Evolutionary conservation across 331 rosid genomes (phyloP).

Genomic region (Telfairia occidentalis): DNA sequence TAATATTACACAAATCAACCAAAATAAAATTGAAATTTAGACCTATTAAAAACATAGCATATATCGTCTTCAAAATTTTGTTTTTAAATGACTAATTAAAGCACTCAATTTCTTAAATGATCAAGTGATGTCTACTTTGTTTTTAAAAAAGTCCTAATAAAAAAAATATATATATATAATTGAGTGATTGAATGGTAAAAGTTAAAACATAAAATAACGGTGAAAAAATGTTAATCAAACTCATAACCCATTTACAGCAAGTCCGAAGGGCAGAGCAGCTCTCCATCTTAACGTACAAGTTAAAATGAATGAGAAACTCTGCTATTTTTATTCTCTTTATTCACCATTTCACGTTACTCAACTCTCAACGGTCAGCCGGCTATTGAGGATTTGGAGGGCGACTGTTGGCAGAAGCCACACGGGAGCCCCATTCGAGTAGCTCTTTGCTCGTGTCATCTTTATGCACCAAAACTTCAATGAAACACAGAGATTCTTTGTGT

Average conservation of each 20-base stretch:
- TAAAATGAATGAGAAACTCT: not conserved
- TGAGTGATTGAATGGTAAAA: too few relatives aligned
- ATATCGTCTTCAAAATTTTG: too few relatives aligned
- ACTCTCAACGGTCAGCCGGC: not conserved
- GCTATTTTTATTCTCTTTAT: not conserved
- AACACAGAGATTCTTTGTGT: conserved; percentile 51
- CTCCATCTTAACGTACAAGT: not conserved
- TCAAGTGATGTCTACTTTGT: too few relatives aligned
- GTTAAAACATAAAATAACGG: too few relatives aligned
- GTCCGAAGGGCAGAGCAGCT: not conserved
- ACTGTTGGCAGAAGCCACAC: conserved; percentile 73
- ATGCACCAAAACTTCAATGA: conserved; percentile 61
- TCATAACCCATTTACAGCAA: not conserved
- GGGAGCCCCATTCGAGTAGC: conserved; percentile 88
- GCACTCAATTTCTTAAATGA: too few relatives aligned
- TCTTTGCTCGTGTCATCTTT: conserved; percentile 90
- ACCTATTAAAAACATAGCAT: too few relatives aligned
- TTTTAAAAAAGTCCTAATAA: too few relatives aligned
- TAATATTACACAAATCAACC: too few relatives aligned
- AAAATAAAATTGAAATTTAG: too few relatives aligned
- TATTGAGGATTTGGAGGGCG: conserved; percentile 85
- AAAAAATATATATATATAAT: too few relatives aligned
- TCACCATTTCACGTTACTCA: not conserved
- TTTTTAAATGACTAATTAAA: too few relatives aligned
- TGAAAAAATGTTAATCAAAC: not conserved